Evolutionary conservation across 2,329 filamentous ascomycete species (phyloP).

Genomic region (Dendrostoma leiphaemia): DNA sequence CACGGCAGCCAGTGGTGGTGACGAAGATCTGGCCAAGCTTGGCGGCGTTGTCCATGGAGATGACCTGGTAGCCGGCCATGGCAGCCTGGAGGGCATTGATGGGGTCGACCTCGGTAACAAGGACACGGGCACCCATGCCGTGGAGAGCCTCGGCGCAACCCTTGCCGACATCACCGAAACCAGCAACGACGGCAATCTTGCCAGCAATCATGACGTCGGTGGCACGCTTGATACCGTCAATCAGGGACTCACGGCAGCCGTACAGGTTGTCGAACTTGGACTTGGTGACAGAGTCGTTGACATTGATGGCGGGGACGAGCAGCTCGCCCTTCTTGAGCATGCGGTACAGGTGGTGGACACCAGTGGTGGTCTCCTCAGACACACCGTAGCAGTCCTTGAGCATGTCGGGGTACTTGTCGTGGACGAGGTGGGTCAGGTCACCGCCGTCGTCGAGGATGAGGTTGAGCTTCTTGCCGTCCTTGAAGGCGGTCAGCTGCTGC

Average conservation of each 20-base stretch:
- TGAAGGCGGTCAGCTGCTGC: constrained; percentile 96
- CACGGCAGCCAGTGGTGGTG: constrained; percentile 98
- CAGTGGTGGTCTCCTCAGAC: constrained; percentile 99
- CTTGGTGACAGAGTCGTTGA: constrained; percentile 99
- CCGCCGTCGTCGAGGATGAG: constrained; percentile 98
- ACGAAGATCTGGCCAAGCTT: constrained; percentile 93
- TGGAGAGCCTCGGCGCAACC: constrained; percentile 94
- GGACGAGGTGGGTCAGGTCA: constrained; percentile 93
- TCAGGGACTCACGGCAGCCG: constrained; percentile 97
- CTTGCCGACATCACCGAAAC: constrained; percentile 99
- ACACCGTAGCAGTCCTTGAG: constrained; percentile 98
- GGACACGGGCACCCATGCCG: constrained; percentile 94
- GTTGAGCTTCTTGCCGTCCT: constrained; percentile 95
- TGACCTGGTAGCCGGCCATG: constrained; percentile 95
- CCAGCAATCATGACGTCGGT: constrained; percentile 99
- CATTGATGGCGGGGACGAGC: constrained; percentile 94
- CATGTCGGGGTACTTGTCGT: constrained; percentile 98
- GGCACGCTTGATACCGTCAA: constrained; percentile 99
- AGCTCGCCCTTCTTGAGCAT: constrained; percentile 92
- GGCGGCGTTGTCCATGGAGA: constrained; percentile 94
- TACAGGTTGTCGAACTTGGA: constrained; percentile 99
- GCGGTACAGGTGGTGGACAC: constrained; percentile 98
- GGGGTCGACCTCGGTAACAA: constrained; percentile 96
- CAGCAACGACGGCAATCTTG: constrained; percentile 96
- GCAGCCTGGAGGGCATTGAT: constrained; percentile 99